A percentile compares a stretch with the other conserved stretches of the same genome.
These are phyloP conservation scores for Rheum nobile DNA, from an alignment of 148 eudicot genomes.

Conservation along the genomic window DNA sequence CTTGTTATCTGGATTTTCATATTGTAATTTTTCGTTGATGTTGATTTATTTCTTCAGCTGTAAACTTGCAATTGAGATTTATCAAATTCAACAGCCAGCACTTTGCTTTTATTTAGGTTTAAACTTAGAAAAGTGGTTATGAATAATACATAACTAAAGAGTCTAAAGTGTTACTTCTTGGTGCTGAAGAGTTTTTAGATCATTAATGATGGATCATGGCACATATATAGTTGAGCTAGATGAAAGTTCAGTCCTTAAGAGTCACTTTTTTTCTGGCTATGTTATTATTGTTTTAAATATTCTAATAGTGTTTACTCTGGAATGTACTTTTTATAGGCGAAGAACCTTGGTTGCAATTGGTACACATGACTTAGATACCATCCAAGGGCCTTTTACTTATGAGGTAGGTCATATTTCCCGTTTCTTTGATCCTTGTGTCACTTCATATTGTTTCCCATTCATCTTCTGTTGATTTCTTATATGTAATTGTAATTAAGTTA, in stretches of 20 bases:
- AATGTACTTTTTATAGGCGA: constrained; percentile 33
- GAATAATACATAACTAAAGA: neutral
- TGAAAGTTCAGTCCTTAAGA: neutral
- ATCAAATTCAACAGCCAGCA: neutral
- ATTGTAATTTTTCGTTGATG: neutral
- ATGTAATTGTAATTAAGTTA: neutral
- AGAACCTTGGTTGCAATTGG: constrained; percentile 99
- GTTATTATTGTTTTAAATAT: neutral
- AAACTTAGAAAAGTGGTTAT: neutral
- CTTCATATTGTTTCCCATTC: neutral
- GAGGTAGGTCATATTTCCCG: constrained; percentile 40
- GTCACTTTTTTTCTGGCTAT: neutral
- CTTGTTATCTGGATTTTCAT: neutral
- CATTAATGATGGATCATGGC: neutral
- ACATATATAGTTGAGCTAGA: neutral
- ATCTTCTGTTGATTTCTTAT: neutral
- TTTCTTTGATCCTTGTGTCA: neutral
- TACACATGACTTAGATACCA: constrained; percentile 92
- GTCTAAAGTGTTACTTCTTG: neutral
- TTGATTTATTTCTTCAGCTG: neutral
- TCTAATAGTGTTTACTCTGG: neutral
- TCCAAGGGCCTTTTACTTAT: constrained; percentile 89
- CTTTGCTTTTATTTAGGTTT: neutral
- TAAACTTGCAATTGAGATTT: neutral
- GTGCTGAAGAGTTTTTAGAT: neutral